Evolutionary conservation across 768 basidiomycete species (phyloP), one percentile per base, ranked within the genome.

Genomic region (Fomitopsis serialis): DNA sequence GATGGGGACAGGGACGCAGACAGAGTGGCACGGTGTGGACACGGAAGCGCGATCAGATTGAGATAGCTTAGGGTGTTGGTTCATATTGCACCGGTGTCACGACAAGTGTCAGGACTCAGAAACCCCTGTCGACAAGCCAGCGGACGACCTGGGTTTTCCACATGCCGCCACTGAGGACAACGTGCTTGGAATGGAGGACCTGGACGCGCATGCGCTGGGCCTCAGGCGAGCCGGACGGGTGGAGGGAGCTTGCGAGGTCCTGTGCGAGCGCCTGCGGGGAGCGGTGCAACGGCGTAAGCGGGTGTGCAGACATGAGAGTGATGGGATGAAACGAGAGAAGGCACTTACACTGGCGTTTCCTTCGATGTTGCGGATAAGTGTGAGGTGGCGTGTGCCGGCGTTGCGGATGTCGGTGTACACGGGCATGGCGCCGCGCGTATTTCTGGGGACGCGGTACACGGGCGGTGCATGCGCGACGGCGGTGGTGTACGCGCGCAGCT

Each of bases 341-440:
- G 9, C 29, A 45, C 78, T 57, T 63, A 87, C 89, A 53, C 74
- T 68, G 54, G 71, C 62, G 56, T 80, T 75, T 19, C 89, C 89
- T 54, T 89, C 76, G 9, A 92, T 72, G 67, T 89, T 86, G 49
- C 83, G 78, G 53, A 92, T 74, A 43, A 78, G 74, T 42, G 85
- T 68, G 34, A 79, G 70, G 55, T 80, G 71, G 52, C 81, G 78
- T 3, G 82, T 78, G 54, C 84, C 79, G 27, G 70, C 80, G 65
- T 85, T 88, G 57, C 85, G 81, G 43, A 87, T 64, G 65, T 90
- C 85, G 25, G 85, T 79, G 66, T 89, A 89, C 23, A 92, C 85
- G 42, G 89, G 88, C 27, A 91, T 74, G 45, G 78, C 78, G 29
- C 86, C 85, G 47, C 75, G 75, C 45, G 78, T 66, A 67, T 87